Evolutionary conservation across 306 rosid genomes (phyloP).

Genomic region (Vigna trinervia): DNA sequence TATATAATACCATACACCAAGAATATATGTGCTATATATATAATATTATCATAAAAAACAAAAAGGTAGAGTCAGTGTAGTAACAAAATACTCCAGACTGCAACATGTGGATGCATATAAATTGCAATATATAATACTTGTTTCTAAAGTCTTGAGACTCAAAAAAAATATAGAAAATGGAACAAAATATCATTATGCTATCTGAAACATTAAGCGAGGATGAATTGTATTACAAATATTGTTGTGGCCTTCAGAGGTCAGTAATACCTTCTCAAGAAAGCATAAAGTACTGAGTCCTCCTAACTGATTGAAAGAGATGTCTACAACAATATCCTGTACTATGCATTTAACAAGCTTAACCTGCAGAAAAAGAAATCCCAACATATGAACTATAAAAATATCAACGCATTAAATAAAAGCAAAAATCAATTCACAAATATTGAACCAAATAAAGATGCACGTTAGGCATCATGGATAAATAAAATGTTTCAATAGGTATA

Average conservation of each 20-base stretch:
- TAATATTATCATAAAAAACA: constrained; percentile 13
- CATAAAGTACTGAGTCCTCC: constrained; percentile 90
- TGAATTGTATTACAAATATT: neutral
- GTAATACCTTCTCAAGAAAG: constrained; percentile 88
- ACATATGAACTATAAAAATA: constrained; percentile 15
- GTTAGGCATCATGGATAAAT: constrained; percentile 28
- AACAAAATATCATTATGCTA: constrained; percentile 15
- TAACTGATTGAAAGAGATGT: constrained; percentile 92
- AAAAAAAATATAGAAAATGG: constrained; percentile 31
- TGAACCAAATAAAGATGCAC: neutral
- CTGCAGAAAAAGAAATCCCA: constrained; percentile 57
- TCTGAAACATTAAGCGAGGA: constrained; percentile 21
- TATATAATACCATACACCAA: constrained; percentile 35
- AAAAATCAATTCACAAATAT: constrained; percentile 20
- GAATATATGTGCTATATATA: constrained; percentile 14
- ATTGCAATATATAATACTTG: constrained; percentile 8
- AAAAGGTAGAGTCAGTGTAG: constrained; percentile 24
- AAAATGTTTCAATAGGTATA: constrained; percentile 10
- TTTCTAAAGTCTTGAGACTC: constrained; percentile 19
- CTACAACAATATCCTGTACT: constrained; percentile 82
- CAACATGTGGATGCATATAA: neutral
- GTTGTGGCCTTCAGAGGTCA: constrained; percentile 29
- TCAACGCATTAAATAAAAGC: constrained; percentile 27
- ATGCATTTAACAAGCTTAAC: constrained; percentile 94
- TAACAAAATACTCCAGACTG: constrained; percentile 17